phyloP scores from a whole-genome alignment of 2,329 filamentous ascomycete genomes.

The Zasmidium citrigriseum region DNA sequence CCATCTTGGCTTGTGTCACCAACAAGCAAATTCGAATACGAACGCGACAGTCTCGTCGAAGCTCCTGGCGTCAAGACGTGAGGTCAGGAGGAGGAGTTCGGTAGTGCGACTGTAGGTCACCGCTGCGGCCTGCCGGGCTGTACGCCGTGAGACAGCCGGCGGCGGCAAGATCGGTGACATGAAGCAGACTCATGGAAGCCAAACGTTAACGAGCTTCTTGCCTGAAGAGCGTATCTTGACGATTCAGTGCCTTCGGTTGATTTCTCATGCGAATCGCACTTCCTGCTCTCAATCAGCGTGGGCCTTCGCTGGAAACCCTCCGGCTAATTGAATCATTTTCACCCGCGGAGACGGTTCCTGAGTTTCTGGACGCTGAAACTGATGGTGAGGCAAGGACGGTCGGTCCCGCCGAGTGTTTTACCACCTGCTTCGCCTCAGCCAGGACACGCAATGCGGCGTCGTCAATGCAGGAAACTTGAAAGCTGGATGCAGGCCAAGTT shows the following conservation, averaged over 20 bases:
- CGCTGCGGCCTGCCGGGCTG: neutral
- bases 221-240: too few relatives aligned
- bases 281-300: neutral
- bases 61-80: too few relatives aligned
- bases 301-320: neutral
- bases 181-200: too few relatives aligned
- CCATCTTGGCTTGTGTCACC: too few relatives aligned
- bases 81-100: too few relatives aligned
- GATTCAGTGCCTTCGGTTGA: too few relatives aligned
- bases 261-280: too few relatives aligned
- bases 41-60: too few relatives aligned
- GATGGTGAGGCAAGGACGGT: neutral
- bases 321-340: neutral
- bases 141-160: neutral
- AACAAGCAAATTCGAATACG: too few relatives aligned
- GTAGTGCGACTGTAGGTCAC: neutral
- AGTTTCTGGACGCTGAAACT: neutral
- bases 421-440: neutral
- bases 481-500: neutral
- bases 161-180: neutral
- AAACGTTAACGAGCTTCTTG: too few relatives aligned
- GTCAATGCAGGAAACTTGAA: neutral
- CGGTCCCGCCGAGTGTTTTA: neutral
- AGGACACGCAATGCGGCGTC: neutral
- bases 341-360: neutral